Evolutionary conservation across 75 land plant species (phyloP).

Genomic region (Azolla pinnata): DNA sequence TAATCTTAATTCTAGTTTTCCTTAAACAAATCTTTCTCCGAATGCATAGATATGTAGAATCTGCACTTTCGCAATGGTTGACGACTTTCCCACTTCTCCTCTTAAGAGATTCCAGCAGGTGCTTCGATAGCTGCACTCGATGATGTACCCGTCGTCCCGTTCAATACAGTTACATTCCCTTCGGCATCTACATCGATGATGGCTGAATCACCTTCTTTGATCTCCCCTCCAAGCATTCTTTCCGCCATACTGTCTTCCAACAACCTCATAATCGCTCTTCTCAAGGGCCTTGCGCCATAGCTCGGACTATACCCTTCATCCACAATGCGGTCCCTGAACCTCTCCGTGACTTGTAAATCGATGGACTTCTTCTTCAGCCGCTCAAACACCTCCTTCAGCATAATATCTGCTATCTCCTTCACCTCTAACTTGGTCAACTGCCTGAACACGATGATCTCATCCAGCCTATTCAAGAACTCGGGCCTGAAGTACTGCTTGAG

Average conservation of each 20-base stretch:
- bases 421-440: slow-evolving; percentile 50
- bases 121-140: slow-evolving; percentile 6
- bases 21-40: no score
- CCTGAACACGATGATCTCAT: slow-evolving; percentile 52
- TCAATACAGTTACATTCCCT: slow-evolving; percentile 30
- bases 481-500: slow-evolving; percentile 42
- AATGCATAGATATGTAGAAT: no score
- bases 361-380: slow-evolving; percentile 34
- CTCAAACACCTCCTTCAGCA: slow-evolving; percentile 42
- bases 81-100: no score
- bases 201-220: slow-evolving; percentile 40
- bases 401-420: slow-evolving; percentile 49
- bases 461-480: slow-evolving; percentile 43
- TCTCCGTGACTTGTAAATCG: slow-evolving; percentile 43
- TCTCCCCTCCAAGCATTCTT: slow-evolving; percentile 34
- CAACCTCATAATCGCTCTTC: slow-evolving; percentile 35
- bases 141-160: slow-evolving; percentile 16
- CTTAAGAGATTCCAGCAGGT: slow-evolving; percentile 31
- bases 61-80: no score
- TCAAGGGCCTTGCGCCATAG: slow-evolving; percentile 36
- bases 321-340: slow-evolving; percentile 34
- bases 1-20: no score
- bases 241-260: slow-evolving; percentile 35
- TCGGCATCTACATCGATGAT: slow-evolving; percentile 35
- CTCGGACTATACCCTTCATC: slow-evolving; percentile 41